Evolutionary conservation across 2,329 filamentous ascomycete species (phyloP), one percentile per base, ranked within the genome.

Genomic region (Monilinia fructicola): DNA sequence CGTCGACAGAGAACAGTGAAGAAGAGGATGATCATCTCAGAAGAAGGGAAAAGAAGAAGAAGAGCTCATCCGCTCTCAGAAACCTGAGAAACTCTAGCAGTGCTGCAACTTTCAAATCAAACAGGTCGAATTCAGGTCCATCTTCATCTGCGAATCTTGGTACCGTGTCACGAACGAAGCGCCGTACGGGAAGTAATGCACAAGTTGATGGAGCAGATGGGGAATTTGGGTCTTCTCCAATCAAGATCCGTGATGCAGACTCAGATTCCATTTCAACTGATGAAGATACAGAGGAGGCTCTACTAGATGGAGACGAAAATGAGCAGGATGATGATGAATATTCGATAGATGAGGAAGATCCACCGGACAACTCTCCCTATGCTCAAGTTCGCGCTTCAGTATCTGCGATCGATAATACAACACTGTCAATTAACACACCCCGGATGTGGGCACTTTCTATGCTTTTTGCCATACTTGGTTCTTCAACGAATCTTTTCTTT

Each of bases 371-470:
- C 77, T 92, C 90, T 0, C 88, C 88, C 14, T 92, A 94, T 76
- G 82, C 91, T 55, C 89, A 92, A 76, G 92, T 95, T 48, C 87
- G 91, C 67, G 91, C 91, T 54, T 92, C 90, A 0, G 91, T 95
- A 10, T 83, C 90, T 16, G 87, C 90, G 4, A 88, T 86, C 42
- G 91, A 95, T 78, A 87, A 95, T 74, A 87, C 84, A 21, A 83
- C 86, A 3, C 79, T 94, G n/a, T 94, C 91, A 11, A 93, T 95
- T 75, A 92, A 91, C 77, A 94, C 91, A 6, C 91, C 91, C 48
- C 90, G 92, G 64, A 95, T 95, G 91, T 95, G 91, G 92, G 83
- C 83, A 42, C 78, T 95, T 23, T 92, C 91, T n/a, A 83, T 91
- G 46, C 75, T 95, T 12, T 95, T 95, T 77, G 89, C 91, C 11